Evolutionary conservation across 371 early-diverging fungal species (phyloP), one percentile per base, ranked within the genome.

Genomic region (Nematocida sp.): DNA sequence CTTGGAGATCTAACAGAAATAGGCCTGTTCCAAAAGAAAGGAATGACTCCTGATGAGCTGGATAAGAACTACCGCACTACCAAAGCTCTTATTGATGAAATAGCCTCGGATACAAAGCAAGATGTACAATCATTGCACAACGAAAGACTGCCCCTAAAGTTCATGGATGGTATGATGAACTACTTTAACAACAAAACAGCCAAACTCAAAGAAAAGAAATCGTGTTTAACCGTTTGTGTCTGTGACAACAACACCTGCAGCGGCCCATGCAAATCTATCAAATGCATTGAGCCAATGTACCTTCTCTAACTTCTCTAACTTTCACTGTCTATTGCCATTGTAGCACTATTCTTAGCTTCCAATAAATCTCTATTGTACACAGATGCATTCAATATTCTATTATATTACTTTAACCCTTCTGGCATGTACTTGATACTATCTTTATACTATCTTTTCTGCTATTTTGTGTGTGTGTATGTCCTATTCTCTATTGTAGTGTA

Each of bases 251-350:
- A 47, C 23, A 63, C 53, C 43, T 81, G 81, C 52, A 58, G 47
- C 5, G 76, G 58, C 21, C 60, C 65, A 53, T 81, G 81, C 57
- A 80, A 75, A 41, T 78, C 80, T n/a, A 60, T 81, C 40, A 63
- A 67, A 43, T 61, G 54, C 43, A 51, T 79, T 43, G 63, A 78
- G 43, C 65, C 53, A 34, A 60, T 55, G 64, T 57, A 78, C 19
- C 2, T 77, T 4, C 25, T 70, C 2, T 70, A 54, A 21, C 19
- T 43, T 43, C n/a, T 43, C 13, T n/a, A n/a, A n/a, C n/a, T n/a
- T n/a, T n/a, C n/a, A n/a, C n/a, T n/a, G n/a, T n/a, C n/a, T n/a
- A n/a, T n/a, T n/a, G n/a, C n/a, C n/a, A n/a, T n/a, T n/a, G n/a
- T n/a, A n/a, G n/a, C n/a, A n/a, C n/a, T n/a, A n/a, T n/a, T n/a